phyloP scores from a whole-genome alignment of 2,329 filamentous ascomycete species.

The Acrocalymma vagum region DNA sequence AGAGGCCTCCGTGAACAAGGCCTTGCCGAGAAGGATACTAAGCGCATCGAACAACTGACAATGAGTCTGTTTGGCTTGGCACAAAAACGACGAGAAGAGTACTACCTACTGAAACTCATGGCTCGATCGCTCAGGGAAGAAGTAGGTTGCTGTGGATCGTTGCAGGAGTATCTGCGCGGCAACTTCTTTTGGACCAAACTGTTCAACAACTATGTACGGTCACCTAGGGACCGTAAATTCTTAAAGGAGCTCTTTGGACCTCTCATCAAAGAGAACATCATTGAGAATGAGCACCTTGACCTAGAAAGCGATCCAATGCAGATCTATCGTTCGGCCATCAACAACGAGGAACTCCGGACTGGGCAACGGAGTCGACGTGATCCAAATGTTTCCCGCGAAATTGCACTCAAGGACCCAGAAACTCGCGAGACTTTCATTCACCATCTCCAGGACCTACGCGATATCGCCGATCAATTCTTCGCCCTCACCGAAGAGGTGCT shows the following conservation, averaged over 20 bases:
- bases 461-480: conserved; percentile 94
- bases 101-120: conserved; percentile 92
- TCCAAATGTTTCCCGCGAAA: conserved; percentile 85
- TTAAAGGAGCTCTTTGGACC: conserved; percentile 85
- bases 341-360: conserved; percentile 95
- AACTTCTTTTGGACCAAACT: conserved; percentile 95
- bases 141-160: conserved; percentile 73
- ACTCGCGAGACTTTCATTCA: conserved; percentile 93
- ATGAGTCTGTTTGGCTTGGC: conserved; percentile 98
- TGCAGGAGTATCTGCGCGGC: conserved; percentile 87
- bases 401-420: conserved; percentile 95
- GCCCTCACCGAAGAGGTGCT: conserved; percentile 81
- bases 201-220: conserved; percentile 85
- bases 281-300: conserved; percentile 89
- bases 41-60: conserved; percentile 89
- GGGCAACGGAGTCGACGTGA: conserved; percentile 82
- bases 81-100: conserved; percentile 95
- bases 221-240: conserved; percentile 91
- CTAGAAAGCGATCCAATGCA: conserved; percentile 97
- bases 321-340: conserved; percentile 94
- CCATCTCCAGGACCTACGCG: conserved; percentile 90
- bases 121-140: conserved; percentile 85
- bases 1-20: conserved; percentile 82
- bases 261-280: conserved; percentile 88
- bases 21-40: conserved; percentile 89